Evolutionary conservation across 768 basidiomycete species (phyloP).

Genomic region (Suillus luteus): DNA sequence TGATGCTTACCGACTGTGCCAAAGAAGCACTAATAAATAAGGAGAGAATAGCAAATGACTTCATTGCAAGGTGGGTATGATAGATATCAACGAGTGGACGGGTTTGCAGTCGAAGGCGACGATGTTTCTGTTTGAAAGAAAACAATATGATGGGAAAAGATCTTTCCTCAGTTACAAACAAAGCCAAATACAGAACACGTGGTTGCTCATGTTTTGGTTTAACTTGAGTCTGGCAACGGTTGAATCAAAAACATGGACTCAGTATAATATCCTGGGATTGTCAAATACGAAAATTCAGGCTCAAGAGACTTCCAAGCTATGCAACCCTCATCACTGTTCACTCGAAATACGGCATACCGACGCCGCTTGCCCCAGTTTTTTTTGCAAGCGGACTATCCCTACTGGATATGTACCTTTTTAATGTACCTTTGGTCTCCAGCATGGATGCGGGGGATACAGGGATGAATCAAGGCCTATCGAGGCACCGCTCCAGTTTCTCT

Average conservation of each 20-base stretch:
- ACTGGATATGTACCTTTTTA: not conserved
- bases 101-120: slow-evolving; percentile 39
- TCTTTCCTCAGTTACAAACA: not conserved
- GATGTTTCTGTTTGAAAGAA: slow-evolving; percentile 18
- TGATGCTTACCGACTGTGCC: slow-evolving; percentile 48
- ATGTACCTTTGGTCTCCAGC: not conserved
- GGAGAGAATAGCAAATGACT: slow-evolving; percentile 54
- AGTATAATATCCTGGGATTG: not conserved
- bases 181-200: slow-evolving; percentile 6
- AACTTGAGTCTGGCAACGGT: not conserved
- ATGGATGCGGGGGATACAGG: not conserved
- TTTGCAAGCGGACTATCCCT: not conserved
- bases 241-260: not conserved
- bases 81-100: slow-evolving; percentile 37
- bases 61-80: slow-evolving; percentile 43
- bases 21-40: slow-evolving; percentile 50
- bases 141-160: slow-evolving; percentile 2
- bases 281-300: not conserved
- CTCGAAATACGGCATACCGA: not conserved
- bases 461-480: not conserved
- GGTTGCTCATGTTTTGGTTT: not conserved
- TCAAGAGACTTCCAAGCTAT: not conserved
- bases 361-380: not conserved
- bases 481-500: not conserved
- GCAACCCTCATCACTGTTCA: not conserved